These are phyloP conservation scores for Phytophthora pluvialis DNA, from an alignment of 352 stramenopile genomes.

Conservation along the genomic window DNA sequence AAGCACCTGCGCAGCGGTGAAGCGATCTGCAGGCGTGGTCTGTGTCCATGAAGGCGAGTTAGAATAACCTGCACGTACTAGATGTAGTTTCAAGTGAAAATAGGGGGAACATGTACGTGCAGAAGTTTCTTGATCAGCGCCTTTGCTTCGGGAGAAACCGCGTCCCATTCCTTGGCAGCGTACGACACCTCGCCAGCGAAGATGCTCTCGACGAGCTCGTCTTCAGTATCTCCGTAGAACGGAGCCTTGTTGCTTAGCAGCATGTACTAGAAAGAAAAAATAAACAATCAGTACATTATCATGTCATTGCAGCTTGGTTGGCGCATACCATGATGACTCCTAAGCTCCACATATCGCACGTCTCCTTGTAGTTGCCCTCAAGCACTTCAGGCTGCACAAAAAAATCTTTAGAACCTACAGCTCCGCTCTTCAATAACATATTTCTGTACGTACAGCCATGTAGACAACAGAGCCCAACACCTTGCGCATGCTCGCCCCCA, in stretches of 20 bases:
- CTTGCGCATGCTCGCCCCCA: conserved; percentile 80
- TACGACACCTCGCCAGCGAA: conserved; percentile 71
- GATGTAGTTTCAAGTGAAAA: no score
- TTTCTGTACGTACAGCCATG: conserved; percentile 85
- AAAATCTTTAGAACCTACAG: no score
- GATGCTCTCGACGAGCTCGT: conserved; percentile 79
- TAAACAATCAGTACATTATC: conserved; percentile 1
- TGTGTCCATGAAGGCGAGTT: conserved; percentile 16
- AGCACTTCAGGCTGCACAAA: conserved; percentile 60
- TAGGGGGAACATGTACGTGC: conserved; percentile 58
- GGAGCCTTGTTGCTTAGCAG: conserved; percentile 79
- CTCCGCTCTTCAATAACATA: no score
- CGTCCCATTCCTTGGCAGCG: conserved; percentile 55
- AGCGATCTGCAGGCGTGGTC: conserved; percentile 55
- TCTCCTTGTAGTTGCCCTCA: conserved; percentile 74
- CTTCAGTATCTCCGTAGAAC: conserved; percentile 72
- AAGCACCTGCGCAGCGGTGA: conserved; percentile 70
- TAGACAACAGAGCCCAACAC: conserved; percentile 83
- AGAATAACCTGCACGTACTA: no score
- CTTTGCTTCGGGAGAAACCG: conserved; percentile 70
- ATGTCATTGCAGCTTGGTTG: background rate
- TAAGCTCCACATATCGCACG: conserved; percentile 85
- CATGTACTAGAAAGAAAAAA: conserved; percentile 62
- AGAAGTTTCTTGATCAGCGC: conserved; percentile 77
- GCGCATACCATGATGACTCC: conserved; percentile 77